Evolutionary conservation across 169 alveolate genomes (phyloP).

Genomic region (Plasmodium knowlesi): DNA sequence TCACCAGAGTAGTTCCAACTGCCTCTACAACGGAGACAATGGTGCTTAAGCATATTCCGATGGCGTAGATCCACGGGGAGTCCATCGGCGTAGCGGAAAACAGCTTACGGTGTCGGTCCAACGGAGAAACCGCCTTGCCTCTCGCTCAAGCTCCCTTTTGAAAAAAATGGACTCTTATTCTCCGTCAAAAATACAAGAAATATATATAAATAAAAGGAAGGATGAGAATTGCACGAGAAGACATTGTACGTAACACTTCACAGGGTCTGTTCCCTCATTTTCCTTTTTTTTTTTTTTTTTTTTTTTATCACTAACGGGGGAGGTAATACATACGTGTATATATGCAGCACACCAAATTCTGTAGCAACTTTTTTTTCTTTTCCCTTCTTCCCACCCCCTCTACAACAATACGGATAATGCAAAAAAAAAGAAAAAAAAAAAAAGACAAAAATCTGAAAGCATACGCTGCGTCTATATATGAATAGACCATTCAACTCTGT

Average conservation of each 20-base stretch:
- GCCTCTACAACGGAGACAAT: conserved; percentile 12
- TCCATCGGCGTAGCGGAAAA: background rate
- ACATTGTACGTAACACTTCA: background rate
- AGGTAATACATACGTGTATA: conserved; percentile 1
- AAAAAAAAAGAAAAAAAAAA: background rate
- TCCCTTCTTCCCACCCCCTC: background rate
- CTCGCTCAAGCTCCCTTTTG: background rate
- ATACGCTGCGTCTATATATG: background rate
- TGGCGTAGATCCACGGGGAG: background rate
- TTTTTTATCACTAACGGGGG: background rate
- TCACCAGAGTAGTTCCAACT: conserved; percentile 16
- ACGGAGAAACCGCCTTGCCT: background rate
- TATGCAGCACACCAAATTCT: background rate
- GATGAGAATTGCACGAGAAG: background rate
- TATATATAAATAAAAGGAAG: background rate
- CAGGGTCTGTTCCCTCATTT: background rate
- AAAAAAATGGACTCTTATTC: background rate
- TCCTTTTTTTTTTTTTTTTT: background rate
- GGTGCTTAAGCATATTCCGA: conserved; percentile 22
- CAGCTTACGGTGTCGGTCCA: background rate
- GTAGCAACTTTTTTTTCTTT: background rate
- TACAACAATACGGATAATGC: background rate
- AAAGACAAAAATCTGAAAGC: too few species aligned
- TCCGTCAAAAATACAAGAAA: background rate
- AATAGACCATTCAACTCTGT: background rate